Percentiles rank a stretch among this genome's conserved stretches.
These are phyloP conservation scores for Trichoderma virens DNA, from an alignment of 495 filamentous ascomycete genomes.

Conservation along the genomic window DNA sequence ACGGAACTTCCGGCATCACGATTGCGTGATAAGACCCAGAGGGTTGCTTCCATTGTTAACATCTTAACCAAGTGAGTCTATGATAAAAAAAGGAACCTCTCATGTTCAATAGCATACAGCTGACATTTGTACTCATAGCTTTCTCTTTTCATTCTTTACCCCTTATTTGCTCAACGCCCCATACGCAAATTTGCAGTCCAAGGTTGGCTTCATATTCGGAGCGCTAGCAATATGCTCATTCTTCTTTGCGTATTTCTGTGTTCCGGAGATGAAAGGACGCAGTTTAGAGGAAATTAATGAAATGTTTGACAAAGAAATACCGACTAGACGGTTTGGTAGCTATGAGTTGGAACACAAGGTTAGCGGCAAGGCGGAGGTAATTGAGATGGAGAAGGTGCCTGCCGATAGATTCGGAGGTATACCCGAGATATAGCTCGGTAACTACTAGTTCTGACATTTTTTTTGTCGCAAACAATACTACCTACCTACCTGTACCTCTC, in stretches of 20 bases:
- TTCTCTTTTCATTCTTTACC: constrained; percentile 14
- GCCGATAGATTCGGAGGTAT: not conserved
- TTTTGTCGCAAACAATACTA: too few relatives aligned
- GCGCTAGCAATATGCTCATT: constrained; percentile 14
- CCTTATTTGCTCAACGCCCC: constrained; percentile 22
- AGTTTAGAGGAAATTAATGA: constrained; percentile 36
- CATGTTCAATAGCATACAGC: too few relatives aligned
- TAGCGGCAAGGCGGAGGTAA: not conserved
- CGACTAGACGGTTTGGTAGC: not conserved
- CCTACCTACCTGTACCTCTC: too few relatives aligned
- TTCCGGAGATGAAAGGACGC: constrained; percentile 34
- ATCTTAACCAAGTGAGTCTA: not conserved
- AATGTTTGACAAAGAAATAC: constrained; percentile 1
- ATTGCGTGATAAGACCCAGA: constrained; percentile 18
- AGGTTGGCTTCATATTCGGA: constrained; percentile 34
- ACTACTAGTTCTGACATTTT: not conserved
- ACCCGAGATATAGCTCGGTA: not conserved
- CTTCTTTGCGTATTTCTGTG: constrained; percentile 25
- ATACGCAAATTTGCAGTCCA: constrained; percentile 28
- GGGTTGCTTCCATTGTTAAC: not conserved
- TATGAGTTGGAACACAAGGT: not conserved
- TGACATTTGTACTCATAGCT: not conserved
- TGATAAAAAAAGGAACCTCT: too few relatives aligned
- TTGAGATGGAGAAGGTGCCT: not conserved
- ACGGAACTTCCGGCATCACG: constrained; percentile 17